Conservation (phyloP, 2,329 filamentous ascomycete species). For the Sporothrix euskadiensis region DNA sequence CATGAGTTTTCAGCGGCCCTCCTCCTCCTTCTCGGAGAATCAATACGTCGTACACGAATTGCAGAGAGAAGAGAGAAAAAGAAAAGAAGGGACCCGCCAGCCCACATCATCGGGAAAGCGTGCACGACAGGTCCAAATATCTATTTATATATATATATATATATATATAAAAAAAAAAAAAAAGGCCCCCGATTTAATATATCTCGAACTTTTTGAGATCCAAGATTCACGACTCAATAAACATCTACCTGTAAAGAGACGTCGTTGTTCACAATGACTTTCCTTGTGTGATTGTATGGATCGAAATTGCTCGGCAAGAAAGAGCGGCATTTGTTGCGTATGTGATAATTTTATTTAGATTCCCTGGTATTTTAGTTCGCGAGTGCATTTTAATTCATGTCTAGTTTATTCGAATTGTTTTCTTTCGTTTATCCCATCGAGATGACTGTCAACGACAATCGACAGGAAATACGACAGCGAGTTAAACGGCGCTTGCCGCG, state of each 20-base stretch:
- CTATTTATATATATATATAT: no score
- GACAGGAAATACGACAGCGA: background rate
- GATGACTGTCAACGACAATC: background rate
- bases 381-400: background rate
- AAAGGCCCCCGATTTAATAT: background rate
- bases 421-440: background rate
- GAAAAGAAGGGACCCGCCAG: constrained; percentile 9
- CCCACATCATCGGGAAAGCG: background rate
- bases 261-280: background rate
- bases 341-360: background rate
- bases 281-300: background rate
- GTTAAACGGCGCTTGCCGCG: constrained; percentile 11
- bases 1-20: background rate
- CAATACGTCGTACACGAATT: background rate
- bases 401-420: background rate
- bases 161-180: no score
- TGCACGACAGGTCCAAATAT: constrained; percentile 11
- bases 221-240: background rate
- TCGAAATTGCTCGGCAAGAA: background rate
- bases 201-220: background rate
- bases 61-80: background rate
- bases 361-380: background rate
- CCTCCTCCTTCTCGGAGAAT: constrained; percentile 2
- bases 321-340: background rate
- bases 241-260: background rate